Base-by-base conservation (phyloP, 306 rosid genomes). In the Castanospermum australe region DNA sequence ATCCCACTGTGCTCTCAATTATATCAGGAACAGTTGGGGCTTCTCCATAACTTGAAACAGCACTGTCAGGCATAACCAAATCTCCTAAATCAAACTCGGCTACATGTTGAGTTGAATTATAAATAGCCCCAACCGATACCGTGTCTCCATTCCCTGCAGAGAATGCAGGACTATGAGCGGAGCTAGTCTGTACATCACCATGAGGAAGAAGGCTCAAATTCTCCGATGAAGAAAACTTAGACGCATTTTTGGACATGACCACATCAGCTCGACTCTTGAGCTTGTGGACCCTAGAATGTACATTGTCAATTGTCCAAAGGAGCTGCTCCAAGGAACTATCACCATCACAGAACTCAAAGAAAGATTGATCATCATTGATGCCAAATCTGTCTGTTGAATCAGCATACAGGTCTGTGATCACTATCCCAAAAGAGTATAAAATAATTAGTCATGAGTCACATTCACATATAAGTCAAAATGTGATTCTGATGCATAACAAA, bases 1-100 rank as follows among this genome's bases (percentile, higher is more conserved):
- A 77, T 76, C 91, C 97, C 30, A 87, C 92, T 5, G 92, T 89
- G 92, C 96, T 92, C 86, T 92, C 97, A 62, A 88, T 88, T 75
- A 92, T 89, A 81, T 94, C 99, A 39, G 97, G 95, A 83, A 90
- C 82, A 71, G 76, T 55, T 12, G 88, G 39, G 48, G 86, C 94
- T 80, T 87, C 95, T 86, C 89, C 95, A 67, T 68, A 91, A 81
- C 97, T 92, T 41, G 93, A 92, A 77, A 88, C 89, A 28, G 84
- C 88, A 79, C 92, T 87, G 84, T 81, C 95, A 64, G 88, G 95
- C 82, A 88, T 68, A 55, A 79, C 89, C 22, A 91, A 77, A 80
- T 91, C 98, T 14, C 84, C 95, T 28, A 85, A 78, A 63, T 90
- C 97, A 78, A 77, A 90, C 62, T 91, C 94, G 2, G 88, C 76